Percentiles rank a stretch among this genome's conserved stretches.
Evolutionary conservation across 2,329 filamentous ascomycete species (phyloP).

Genomic region (Fusarium denticulatum): DNA sequence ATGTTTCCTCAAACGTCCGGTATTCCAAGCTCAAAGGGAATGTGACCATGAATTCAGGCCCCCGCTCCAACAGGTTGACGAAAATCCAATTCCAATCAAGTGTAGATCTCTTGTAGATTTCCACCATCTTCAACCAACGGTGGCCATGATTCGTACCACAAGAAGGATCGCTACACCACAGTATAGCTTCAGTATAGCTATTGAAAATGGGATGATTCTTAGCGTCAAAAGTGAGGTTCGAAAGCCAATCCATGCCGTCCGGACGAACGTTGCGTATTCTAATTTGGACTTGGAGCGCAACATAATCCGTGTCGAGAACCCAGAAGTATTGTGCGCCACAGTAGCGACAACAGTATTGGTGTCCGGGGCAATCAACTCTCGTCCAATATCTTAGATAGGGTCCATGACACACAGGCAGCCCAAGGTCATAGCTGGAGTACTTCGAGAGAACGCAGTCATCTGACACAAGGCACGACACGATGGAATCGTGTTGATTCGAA

Average conservation of each 20-base stretch:
- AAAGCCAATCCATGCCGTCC: not conserved
- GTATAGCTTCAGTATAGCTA: not conserved
- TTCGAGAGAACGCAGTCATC: not conserved
- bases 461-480: not conserved
- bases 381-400: accelerated
- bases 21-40: not conserved
- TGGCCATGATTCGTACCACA: not conserved
- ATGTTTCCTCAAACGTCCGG: not conserved
- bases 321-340: not conserved
- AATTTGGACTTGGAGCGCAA: not conserved
- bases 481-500: not conserved
- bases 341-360: not conserved
- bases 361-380: not conserved
- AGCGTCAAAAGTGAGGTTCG: not conserved
- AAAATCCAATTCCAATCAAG: accelerated
- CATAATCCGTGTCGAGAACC: not conserved
- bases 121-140: not conserved
- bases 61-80: accelerated
- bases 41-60: not conserved
- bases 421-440: too few relatives aligned
- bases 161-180: constrained; percentile 5
- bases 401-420: not conserved
- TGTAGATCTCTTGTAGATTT: not conserved
- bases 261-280: not conserved
- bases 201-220: not conserved